A percentile compares a stretch with the other conserved stretches of the same genome.
Conservation (phyloP, 2,329 filamentous ascomycete genomes). For the Orbilia javanica region DNA sequence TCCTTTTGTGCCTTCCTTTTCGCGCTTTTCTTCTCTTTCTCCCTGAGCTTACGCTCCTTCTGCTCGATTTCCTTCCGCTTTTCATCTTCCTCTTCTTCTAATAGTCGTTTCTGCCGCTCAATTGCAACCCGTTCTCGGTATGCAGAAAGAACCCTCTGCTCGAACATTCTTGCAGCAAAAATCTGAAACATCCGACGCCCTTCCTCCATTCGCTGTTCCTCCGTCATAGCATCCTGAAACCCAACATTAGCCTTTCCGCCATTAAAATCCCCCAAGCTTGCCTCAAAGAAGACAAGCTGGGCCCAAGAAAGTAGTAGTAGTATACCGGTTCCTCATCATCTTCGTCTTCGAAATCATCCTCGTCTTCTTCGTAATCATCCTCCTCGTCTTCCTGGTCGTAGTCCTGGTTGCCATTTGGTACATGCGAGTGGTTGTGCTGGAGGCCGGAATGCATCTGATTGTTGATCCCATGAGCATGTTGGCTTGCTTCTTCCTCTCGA, state of each 20-base stretch:
- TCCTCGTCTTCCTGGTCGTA: constrained; percentile 79
- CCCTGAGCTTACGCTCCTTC: constrained; percentile 92
- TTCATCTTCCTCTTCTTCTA: constrained; percentile 93
- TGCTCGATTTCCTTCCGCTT: constrained; percentile 79
- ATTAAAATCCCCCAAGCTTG: constrained; percentile 39
- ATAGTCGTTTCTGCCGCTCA: constrained; percentile 88
- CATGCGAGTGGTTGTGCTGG: constrained; percentile 77
- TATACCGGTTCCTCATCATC: constrained; percentile 72
- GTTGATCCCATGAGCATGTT: constrained; percentile 70
- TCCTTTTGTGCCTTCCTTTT: constrained; percentile 91
- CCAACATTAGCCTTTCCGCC: constrained; percentile 57
- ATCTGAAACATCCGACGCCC: constrained; percentile 99
- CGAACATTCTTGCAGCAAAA: constrained; percentile 98
- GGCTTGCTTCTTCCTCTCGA: constrained; percentile 88
- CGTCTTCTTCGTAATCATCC: constrained; percentile 74
- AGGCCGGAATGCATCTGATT: constrained; percentile 66
- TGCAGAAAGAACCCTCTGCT: constrained; percentile 94
- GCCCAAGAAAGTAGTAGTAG: constrained; percentile 33
- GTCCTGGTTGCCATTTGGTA: constrained; percentile 79
- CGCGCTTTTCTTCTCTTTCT: constrained; percentile 94
- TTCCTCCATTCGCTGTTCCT: constrained; percentile 99
- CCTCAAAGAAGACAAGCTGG: constrained; percentile 22
- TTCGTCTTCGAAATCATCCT: constrained; percentile 68
- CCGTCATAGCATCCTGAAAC: constrained; percentile 89
- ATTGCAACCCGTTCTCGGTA: constrained; percentile 97